These are phyloP conservation scores for Plasmodium malariae DNA, from an alignment of 169 alveolate species.

Conservation along the genomic window DNA sequence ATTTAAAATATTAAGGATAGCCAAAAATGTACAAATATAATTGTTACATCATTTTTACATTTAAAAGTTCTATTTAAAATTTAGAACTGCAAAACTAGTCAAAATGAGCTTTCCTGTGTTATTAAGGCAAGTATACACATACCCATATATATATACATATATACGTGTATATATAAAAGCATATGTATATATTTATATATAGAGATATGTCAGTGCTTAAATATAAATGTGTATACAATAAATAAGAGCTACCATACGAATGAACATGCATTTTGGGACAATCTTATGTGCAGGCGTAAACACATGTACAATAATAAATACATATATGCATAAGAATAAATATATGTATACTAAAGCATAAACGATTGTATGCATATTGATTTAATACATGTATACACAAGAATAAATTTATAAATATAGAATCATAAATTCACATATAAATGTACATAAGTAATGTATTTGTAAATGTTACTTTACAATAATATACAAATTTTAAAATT, in stretches of 20 bases:
- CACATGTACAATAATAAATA: background rate
- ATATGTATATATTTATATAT: background rate
- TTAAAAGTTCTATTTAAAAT: background rate
- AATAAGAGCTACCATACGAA: no score
- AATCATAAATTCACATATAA: background rate
- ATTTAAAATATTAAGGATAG: no score
- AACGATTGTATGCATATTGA: background rate
- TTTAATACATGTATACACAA: background rate
- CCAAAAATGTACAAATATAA: background rate
- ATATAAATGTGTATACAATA: no score
- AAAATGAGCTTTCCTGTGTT: no score
- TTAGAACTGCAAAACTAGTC: no score
- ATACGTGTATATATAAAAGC: background rate
- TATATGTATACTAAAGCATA: background rate
- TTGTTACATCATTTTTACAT: background rate
- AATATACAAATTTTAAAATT: no score
- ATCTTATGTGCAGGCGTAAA: slow-evolving; percentile 2
- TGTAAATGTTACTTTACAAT: no score
- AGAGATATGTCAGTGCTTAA: no score
- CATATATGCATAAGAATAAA: background rate
- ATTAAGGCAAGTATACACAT: background rate
- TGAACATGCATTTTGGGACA: no score
- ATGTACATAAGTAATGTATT: background rate
- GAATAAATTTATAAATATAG: background rate
- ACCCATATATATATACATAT: background rate